Evolutionary conservation across 371 early-diverging fungal species (phyloP).

Genomic region (Mucor racemosus): DNA sequence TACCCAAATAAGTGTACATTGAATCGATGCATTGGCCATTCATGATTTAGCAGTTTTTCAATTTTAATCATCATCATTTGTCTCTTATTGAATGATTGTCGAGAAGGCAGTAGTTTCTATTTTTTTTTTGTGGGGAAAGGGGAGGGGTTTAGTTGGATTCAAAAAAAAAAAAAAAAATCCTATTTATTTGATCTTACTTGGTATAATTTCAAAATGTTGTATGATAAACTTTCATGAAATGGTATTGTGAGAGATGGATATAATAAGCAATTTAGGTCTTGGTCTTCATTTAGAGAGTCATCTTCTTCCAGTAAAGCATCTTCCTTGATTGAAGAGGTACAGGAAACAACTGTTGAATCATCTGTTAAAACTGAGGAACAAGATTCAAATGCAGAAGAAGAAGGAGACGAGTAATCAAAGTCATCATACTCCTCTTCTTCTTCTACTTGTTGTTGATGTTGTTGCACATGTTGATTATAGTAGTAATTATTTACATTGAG

Average conservation of each 20-base stretch:
- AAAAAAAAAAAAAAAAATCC: background rate
- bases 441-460: background rate
- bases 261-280: background rate
- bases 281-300: background rate
- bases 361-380: slow-evolving; percentile 22
- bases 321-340: background rate
- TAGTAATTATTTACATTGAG: background rate
- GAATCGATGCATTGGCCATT: slow-evolving; percentile 62
- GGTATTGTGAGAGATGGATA: slow-evolving; percentile 11
- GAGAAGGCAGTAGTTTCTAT: slow-evolving; percentile 57
- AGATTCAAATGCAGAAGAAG: slow-evolving; percentile 24
- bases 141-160: too few species aligned
- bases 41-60: slow-evolving; percentile 53
- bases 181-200: slow-evolving; percentile 14
- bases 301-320: background rate
- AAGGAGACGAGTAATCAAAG: slow-evolving; percentile 9
- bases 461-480: background rate
- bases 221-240: slow-evolving; percentile 21
- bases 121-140: background rate
- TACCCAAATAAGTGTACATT: slow-evolving; percentile 70
- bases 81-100: slow-evolving; percentile 59
- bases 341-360: slow-evolving; percentile 16
- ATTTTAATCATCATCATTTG: slow-evolving; percentile 59
- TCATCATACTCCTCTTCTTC: slow-evolving; percentile 13
- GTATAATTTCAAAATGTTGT: slow-evolving; percentile 31